Base-by-base conservation (phyloP, 495 filamentous ascomycete species). In the Neurospora intermedia region DNA sequence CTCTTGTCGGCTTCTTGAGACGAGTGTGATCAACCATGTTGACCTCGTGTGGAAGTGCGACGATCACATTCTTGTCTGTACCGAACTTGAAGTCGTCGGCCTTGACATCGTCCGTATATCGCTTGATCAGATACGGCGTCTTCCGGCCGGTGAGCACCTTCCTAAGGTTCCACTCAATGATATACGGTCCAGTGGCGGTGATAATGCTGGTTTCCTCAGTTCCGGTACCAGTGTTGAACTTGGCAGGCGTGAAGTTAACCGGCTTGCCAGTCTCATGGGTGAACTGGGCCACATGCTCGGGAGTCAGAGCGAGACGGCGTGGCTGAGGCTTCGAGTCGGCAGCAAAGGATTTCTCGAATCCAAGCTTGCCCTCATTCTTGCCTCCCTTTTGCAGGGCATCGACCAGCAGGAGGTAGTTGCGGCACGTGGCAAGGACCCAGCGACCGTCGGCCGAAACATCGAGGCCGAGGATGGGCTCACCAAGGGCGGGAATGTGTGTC, bases 71-170 rank as follows among this genome's bases (percentile, higher is more conserved):
- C 87, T 97, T 97, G 79, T 99, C 96, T 15, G 90, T 93, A 41
- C 94, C 94, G 77, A 94, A 99, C 75, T 94, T 92, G 90, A 99
- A 99, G 80, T 99, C 96, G 79, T 99, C 96, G n/a, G 96, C 96
- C 85, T 94, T 97, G 76, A 99, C 93, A 71, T 96, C 92, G 81
- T 99, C 96, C 6, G 86, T 87, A 78, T 99, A 99, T 6, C 96
- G 91, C 85, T 98, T 98, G 87, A 99, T 97, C 54, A 90, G 91
- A 81, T 99, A 99, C 3, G 94, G 93, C 73, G 95, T 91, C 80
- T 93, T 95, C 70, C 87, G 86, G 62, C 91, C 93, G 15, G 83
- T 82, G 23, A 97, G 77, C 1, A 97, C 88, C 85, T 94, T 97
- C 85, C 94, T 93, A 81, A 99, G 80, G 78, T 88, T 96, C 96